These are phyloP conservation scores for Fusarium sp. DNA, from an alignment of 2,329 filamentous ascomycete genomes.

Conservation along the genomic window DNA sequence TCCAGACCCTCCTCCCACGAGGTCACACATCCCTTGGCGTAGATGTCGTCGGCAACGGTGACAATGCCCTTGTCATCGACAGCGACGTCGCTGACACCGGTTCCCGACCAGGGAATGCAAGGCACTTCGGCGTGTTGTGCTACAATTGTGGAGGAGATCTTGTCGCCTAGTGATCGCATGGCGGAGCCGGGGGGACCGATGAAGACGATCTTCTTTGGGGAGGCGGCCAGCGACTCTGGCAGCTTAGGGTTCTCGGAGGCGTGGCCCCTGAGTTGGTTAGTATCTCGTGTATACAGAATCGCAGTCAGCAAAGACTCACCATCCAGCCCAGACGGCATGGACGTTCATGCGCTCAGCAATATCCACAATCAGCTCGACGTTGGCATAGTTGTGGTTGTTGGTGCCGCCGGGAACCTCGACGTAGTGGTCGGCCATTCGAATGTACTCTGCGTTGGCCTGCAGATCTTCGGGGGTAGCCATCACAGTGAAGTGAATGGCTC, in stretches of 20 bases:
- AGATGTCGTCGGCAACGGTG: constrained; percentile 87
- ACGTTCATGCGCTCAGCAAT: constrained; percentile 98
- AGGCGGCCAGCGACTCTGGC: constrained; percentile 94
- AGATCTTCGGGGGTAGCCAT: constrained; percentile 99
- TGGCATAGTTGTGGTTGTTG: constrained; percentile 99
- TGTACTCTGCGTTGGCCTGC: constrained; percentile 98
- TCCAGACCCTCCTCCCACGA: constrained; percentile 90
- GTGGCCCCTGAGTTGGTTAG: constrained; percentile 79
- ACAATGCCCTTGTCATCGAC: constrained; percentile 89
- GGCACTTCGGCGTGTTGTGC: constrained; percentile 96
- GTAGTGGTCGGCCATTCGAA: constrained; percentile 99
- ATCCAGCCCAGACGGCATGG: constrained; percentile 98
- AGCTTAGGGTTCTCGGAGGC: constrained; percentile 99
- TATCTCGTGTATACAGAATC: constrained; percentile 17
- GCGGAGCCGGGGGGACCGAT: constrained; percentile 97
- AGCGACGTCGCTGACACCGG: constrained; percentile 84
- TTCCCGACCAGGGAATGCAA: constrained; percentile 99
- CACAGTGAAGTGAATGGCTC: constrained; percentile 98
- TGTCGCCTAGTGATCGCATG: constrained; percentile 99
- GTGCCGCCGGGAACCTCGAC: constrained; percentile 98
- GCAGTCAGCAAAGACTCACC: constrained; percentile 67
- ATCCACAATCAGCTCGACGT: constrained; percentile 98
- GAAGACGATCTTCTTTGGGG: constrained; percentile 98
- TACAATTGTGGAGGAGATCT: constrained; percentile 99
- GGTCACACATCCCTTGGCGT: constrained; percentile 90